Base-by-base conservation (phyloP, 73 alveolate species). In the Blepharisma japonicum region DNA sequence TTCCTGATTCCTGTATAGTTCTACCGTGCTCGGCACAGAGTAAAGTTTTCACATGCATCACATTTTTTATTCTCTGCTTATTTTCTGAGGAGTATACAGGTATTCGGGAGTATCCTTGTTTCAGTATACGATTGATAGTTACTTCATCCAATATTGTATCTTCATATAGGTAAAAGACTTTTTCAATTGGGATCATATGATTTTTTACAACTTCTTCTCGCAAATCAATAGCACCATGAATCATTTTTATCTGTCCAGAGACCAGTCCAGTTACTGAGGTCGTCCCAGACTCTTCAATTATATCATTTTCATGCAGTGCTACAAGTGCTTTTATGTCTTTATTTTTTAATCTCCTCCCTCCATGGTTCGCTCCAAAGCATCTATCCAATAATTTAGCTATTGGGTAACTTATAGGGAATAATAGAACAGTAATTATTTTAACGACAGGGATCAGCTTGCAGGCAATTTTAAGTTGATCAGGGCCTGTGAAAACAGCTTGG, bases 401-500 rank as follows among this genome's bases (percentile, higher is more conserved):
- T 5, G 97, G 97, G 61, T 77, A 85, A 27, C 90, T 79, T 0
- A 91, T 51, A 6, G 94, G 85, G 54, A 91, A 87, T 7, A 79
- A 55, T 7, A 83, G 5, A 47, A 89, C 51, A 94, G 89, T 91
- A 27, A 91, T 45, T 25, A 91, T 68, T 67, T 84, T 90, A 45
- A 95, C 92, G 56, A 89, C 56, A 20, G 99, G 98, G 20, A 98
- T 96, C 45, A 94, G 71, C 42, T 77, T 78, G 47, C 94, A 86
- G 20, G 98, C 99, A 42, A 96, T 94, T 55, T 82, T 83, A 78
- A 96, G 83, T 86, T 96, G 91, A 42, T 76, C 82, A 6, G 98
- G 98, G 49, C 99, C 99, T 14, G 98, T 96, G 76, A 98, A 95
- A 14, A 94, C 85, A 49, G 99, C 99, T 68, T 95, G 94, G 20